phyloP scores from a whole-genome alignment of 1,139 yeast species.

The Eremothecium coryli region DNA sequence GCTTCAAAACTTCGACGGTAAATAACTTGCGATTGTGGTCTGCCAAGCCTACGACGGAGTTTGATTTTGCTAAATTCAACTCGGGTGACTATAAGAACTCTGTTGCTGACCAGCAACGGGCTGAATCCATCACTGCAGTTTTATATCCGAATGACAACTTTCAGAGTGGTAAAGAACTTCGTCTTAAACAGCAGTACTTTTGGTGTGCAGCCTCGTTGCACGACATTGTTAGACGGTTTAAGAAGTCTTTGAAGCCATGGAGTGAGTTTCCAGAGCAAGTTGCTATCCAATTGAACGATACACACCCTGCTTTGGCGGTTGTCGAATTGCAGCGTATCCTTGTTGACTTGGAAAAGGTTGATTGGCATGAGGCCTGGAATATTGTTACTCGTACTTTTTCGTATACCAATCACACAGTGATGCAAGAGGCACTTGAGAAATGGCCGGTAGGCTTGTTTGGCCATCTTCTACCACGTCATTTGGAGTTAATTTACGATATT shows the following conservation, averaged over 20 bases:
- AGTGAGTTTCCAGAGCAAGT: constrained; percentile 72
- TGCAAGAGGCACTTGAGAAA: constrained; percentile 90
- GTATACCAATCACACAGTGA: constrained; percentile 90
- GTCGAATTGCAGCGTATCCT: constrained; percentile 83
- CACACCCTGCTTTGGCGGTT: constrained; percentile 89
- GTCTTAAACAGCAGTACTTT: constrained; percentile 91
- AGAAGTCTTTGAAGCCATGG: constrained; percentile 75
- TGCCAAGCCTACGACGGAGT: constrained; percentile 82
- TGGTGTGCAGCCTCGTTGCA: constrained; percentile 95
- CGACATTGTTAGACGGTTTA: constrained; percentile 84
- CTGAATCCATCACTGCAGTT: constrained; percentile 87
- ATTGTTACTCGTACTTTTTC: constrained; percentile 78
- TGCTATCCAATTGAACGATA: constrained; percentile 90
- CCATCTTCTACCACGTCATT: constrained; percentile 76
- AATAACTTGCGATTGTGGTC: constrained; percentile 89
- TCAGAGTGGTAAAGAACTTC: constrained; percentile 80
- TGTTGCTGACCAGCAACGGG: constrained; percentile 74
- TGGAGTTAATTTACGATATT: constrained; percentile 84
- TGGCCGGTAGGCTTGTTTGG: constrained; percentile 86
- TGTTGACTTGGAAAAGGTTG: constrained; percentile 71
- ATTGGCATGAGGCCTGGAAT: constrained; percentile 80
- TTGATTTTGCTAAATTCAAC: constrained; percentile 86
- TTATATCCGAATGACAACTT: constrained; percentile 90
- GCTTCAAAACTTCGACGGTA: constrained; percentile 73
- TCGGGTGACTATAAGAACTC: constrained; percentile 86